Evolutionary conservation across 805 yeast species (phyloP).

Genomic region (Dipodascopsis uninucleata): DNA sequence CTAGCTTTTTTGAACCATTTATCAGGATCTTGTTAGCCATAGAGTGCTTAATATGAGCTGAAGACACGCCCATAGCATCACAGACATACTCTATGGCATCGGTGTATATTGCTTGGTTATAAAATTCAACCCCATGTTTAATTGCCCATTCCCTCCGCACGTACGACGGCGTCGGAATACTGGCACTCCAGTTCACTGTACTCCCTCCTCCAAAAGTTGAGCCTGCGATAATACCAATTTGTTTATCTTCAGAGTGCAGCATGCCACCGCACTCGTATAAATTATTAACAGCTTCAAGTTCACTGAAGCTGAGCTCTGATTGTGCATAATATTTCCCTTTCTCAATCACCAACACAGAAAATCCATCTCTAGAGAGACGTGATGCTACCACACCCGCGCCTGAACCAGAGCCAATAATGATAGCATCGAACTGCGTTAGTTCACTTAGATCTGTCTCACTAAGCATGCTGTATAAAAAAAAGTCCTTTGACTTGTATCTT

Average conservation of each 20-base stretch:
- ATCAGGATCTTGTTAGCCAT: constrained; percentile 43
- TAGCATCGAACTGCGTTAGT: constrained; percentile 44
- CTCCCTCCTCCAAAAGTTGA: constrained; percentile 57
- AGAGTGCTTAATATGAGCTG: constrained; percentile 44
- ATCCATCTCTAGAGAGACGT: constrained; percentile 44
- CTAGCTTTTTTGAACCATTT: constrained; percentile 46
- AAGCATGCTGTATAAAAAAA: constrained; percentile 36
- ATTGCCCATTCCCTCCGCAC: constrained; percentile 51
- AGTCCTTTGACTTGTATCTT: constrained; percentile 33
- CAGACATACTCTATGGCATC: constrained; percentile 46
- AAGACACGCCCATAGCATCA: constrained; percentile 48
- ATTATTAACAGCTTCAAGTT: constrained; percentile 38
- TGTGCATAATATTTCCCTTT: constrained; percentile 46
- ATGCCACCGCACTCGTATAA: constrained; percentile 44
- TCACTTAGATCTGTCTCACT: constrained; percentile 28
- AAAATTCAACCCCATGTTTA: constrained; percentile 46
- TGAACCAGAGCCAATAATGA: constrained; percentile 51
- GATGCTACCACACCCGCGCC: constrained; percentile 54
- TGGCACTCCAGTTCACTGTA: constrained; percentile 57
- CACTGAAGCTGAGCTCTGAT: constrained; percentile 40
- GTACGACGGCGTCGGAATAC: constrained; percentile 47
- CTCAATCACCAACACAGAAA: constrained; percentile 46
- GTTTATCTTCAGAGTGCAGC: constrained; percentile 39
- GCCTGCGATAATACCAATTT: constrained; percentile 46
- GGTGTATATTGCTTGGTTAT: constrained; percentile 44